These are phyloP conservation scores for Cytospora mali DNA, from an alignment of 2,329 filamentous ascomycete genomes.

Conservation along the genomic window DNA sequence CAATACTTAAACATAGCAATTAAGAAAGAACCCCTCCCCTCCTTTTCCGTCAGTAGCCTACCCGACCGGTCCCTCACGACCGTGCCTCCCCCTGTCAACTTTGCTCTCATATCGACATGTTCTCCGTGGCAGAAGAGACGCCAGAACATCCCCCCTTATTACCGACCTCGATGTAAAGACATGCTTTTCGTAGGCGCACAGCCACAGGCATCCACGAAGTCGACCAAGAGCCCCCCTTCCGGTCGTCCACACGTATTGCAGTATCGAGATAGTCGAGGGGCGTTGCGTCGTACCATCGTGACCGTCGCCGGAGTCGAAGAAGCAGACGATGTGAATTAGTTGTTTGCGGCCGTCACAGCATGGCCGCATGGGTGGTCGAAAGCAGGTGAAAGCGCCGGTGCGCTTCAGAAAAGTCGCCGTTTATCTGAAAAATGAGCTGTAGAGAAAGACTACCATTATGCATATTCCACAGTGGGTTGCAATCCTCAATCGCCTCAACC, in stretches of 20 bases:
- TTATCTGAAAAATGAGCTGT: slow-evolving; percentile 18
- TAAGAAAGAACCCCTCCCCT: slow-evolving; percentile 19
- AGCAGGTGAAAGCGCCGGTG: slow-evolving; percentile 9
- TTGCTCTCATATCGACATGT: slow-evolving; percentile 15
- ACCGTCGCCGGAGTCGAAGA: slow-evolving; percentile 4
- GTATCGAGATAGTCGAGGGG: slow-evolving; percentile 2
- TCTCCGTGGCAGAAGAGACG: neutral
- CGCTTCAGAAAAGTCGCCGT: slow-evolving; percentile 6
- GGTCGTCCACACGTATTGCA: slow-evolving; percentile 7
- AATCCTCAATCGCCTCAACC: slow-evolving; percentile 9
- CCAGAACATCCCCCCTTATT: slow-evolving; percentile 5
- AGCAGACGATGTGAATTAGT: slow-evolving; percentile 9
- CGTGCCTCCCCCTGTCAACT: slow-evolving; percentile 11
- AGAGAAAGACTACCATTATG: slow-evolving; percentile 23
- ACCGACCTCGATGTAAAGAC: slow-evolving; percentile 25
- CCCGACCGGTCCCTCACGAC: slow-evolving; percentile 21
- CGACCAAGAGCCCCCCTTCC: slow-evolving; percentile 10
- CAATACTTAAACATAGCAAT: slow-evolving; percentile 27
- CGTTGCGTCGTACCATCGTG: slow-evolving; percentile 12
- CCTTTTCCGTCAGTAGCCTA: slow-evolving; percentile 14
- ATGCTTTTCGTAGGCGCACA: slow-evolving; percentile 13
- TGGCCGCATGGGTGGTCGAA: slow-evolving; percentile 6
- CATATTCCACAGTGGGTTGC: slow-evolving; percentile 21
- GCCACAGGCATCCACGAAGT: slow-evolving; percentile 13
- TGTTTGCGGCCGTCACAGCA: slow-evolving; percentile 1